Evolutionary conservation across 2,329 filamentous ascomycete species (phyloP).

Genomic region (Ophiostoma fasciatum): DNA sequence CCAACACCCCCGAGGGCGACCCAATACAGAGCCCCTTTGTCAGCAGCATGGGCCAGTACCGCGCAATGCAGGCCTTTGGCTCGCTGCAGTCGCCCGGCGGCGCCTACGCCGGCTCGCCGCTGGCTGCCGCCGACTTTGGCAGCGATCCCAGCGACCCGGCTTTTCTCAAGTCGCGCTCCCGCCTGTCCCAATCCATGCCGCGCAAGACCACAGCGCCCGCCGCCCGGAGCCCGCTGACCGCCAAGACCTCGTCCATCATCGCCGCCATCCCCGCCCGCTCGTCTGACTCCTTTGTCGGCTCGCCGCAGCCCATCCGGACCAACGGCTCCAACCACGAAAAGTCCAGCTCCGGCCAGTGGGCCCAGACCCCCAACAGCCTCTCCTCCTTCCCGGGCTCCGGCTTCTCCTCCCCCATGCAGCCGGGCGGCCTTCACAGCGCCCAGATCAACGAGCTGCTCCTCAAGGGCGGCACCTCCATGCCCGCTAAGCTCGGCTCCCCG

Average conservation of each 20-base stretch:
- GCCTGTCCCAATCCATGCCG: conserved; percentile 49
- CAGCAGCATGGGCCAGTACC: conserved; percentile 63
- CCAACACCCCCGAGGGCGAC: conserved; percentile 79
- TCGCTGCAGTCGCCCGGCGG: conserved; percentile 36
- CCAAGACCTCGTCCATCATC: conserved; percentile 61
- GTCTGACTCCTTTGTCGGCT: conserved; percentile 52
- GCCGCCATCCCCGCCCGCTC: conserved; percentile 53
- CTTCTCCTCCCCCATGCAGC: conserved; percentile 66
- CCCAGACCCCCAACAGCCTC: conserved; percentile 69
- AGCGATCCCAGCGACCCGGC: conserved; percentile 35
- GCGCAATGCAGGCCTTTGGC: conserved; percentile 46
- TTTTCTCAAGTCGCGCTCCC: conserved; percentile 41
- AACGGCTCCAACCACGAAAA: conserved; percentile 57
- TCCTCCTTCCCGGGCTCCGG: conserved; percentile 81
- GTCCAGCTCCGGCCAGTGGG: conserved; percentile 77
- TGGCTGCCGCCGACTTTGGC: conserved; percentile 30
- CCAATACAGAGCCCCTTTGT: conserved; percentile 86
- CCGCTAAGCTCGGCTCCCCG: conserved; percentile 57
- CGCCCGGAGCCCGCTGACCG: conserved; percentile 66
- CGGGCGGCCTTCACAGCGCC: conserved; percentile 45
- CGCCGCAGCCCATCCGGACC: conserved; percentile 61
- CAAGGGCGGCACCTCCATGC: conserved; percentile 77
- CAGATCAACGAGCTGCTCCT: conserved; percentile 84
- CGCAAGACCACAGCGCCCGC: conserved; percentile 50
- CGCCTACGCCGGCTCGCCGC: conserved; percentile 35